Evolutionary conservation across 176 grass and related monocot genomes (phyloP).

Genomic region (Poa pratensis): DNA sequence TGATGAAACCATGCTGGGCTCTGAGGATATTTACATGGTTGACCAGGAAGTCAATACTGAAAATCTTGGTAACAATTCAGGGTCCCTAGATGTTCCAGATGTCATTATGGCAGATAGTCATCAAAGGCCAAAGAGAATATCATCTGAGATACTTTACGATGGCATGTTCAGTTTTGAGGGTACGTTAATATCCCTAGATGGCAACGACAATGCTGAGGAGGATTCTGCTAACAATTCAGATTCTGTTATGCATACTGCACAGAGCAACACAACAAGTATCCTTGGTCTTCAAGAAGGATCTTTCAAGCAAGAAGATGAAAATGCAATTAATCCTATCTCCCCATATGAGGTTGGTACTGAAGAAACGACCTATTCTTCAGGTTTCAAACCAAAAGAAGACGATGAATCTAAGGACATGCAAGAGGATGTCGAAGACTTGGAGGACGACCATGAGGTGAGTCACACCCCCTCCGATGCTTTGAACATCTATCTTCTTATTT

Average conservation of each 20-base stretch:
- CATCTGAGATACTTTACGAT: slow-evolving; percentile 31
- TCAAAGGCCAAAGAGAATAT: background rate
- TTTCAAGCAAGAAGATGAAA: slow-evolving; percentile 9
- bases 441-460: slow-evolving; percentile 41
- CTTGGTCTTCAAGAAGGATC: slow-evolving; percentile 10
- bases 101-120: background rate
- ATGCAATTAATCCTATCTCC: background rate
- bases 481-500: slow-evolving; percentile 33
- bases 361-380: slow-evolving; percentile 19
- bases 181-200: slow-evolving; percentile 29
- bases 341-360: background rate
- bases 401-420: background rate
- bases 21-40: slow-evolving; percentile 19
- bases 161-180: background rate
- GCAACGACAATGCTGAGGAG: background rate
- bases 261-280: background rate
- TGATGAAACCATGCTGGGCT: slow-evolving; percentile 18
- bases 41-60: background rate
- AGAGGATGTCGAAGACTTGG: slow-evolving; percentile 7
- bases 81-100: slow-evolving; percentile 30
- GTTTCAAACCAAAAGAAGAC: background rate
- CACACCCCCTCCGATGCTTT: slow-evolving; percentile 22
- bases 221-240: slow-evolving; percentile 24
- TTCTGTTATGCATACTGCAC: slow-evolving; percentile 8
- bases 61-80: background rate